Evolutionary conservation across 495 filamentous ascomycete species (phyloP).

Genomic region (Penicillium bovifimosum): DNA sequence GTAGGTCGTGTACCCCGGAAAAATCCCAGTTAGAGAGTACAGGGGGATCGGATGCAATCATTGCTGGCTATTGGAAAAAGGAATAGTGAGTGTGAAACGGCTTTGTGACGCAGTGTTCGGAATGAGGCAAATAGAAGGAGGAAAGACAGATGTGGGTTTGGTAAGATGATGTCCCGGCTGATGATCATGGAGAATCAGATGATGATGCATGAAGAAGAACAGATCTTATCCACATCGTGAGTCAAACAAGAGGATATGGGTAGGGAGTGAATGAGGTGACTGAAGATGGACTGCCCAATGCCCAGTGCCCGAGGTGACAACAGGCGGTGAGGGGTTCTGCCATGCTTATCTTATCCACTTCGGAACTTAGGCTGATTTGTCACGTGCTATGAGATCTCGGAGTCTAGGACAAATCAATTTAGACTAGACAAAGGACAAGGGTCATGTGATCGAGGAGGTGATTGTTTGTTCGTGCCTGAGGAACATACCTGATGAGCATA

Average conservation of each 20-base stretch:
- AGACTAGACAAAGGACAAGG: no score
- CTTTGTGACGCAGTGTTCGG: background rate
- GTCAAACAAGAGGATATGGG: background rate
- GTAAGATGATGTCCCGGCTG: background rate
- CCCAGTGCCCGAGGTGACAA: background rate
- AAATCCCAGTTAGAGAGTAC: constrained; percentile 43
- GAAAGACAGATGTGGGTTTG: background rate
- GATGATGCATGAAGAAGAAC: background rate
- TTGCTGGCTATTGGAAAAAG: constrained; percentile 11
- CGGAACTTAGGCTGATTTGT: background rate
- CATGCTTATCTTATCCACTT: background rate
- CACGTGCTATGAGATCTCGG: no score
- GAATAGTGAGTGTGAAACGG: background rate
- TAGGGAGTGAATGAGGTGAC: background rate
- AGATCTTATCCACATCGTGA: constrained; percentile 4
- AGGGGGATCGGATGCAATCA: constrained; percentile 12
- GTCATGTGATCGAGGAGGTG: no score
- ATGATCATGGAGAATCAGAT: background rate
- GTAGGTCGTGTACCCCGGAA: constrained; percentile 43
- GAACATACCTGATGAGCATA: no score
- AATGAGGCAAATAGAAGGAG: background rate
- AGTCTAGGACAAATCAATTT: background rate
- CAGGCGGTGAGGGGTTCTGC: constrained; percentile 17
- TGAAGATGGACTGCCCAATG: background rate
- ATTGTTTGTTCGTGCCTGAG: no score